phyloP scores from a whole-genome alignment of 164 flowering plant species.

The Amborella trichopoda region DNA sequence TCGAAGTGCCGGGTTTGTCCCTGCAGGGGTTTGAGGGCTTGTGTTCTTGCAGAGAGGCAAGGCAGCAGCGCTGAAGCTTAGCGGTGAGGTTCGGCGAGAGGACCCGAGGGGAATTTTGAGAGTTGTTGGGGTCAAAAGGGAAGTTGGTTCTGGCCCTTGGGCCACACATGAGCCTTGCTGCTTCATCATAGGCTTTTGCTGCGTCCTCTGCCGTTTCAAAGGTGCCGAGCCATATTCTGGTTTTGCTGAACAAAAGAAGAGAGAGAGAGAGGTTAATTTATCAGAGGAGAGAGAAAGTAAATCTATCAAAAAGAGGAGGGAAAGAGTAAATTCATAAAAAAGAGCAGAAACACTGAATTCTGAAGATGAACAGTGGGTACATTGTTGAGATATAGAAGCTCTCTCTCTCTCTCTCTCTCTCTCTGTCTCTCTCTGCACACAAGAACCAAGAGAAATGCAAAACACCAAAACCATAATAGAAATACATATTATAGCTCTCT shows the following conservation, averaged over 20 bases:
- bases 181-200: conserved; percentile 16
- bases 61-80: conserved; percentile 8
- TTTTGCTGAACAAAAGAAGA: conserved; percentile 9
- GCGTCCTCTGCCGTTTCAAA: conserved; percentile 18
- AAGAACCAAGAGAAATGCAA: not conserved
- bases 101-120: not conserved
- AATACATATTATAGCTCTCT: too few relatives aligned
- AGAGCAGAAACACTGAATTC: too few relatives aligned
- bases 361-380: too few relatives aligned
- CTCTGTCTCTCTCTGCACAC: too few relatives aligned
- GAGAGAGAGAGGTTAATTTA: too few relatives aligned
- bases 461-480: too few relatives aligned
- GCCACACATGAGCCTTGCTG: conserved; percentile 13
- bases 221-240: conserved; percentile 17
- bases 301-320: too few relatives aligned
- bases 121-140: conserved; percentile 7
- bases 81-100: conserved; percentile 8
- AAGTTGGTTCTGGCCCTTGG: conserved; percentile 12
- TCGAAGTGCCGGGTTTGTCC: not conserved
- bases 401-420: too few relatives aligned
- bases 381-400: too few relatives aligned
- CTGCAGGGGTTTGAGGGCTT: not conserved
- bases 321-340: too few relatives aligned
- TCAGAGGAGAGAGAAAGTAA: too few relatives aligned
- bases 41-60: not conserved